These are phyloP conservation scores for Effrenium voratum DNA, from an alignment of 73 alveolate genomes.

Conservation along the genomic window DNA sequence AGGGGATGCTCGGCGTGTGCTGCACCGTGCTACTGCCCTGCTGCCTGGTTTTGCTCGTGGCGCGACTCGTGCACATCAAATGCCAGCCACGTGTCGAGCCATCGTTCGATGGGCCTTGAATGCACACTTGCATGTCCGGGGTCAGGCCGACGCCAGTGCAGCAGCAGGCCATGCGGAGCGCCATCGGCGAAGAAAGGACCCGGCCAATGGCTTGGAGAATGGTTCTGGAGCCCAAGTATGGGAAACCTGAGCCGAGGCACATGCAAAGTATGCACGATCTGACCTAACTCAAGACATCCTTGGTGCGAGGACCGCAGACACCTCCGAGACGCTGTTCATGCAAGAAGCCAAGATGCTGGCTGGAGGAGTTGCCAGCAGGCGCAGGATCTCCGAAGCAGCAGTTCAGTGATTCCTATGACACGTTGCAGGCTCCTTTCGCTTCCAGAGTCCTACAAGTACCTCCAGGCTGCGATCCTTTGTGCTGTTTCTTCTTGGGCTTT, in stretches of 20 bases:
- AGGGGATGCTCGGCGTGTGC: constrained; percentile 72
- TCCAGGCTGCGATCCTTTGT: constrained; percentile 63
- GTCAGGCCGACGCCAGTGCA: constrained; percentile 80
- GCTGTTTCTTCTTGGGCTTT: no score
- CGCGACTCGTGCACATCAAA: no score
- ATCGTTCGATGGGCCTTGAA: no score
- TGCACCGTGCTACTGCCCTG: constrained; percentile 28
- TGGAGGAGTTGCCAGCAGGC: constrained; percentile 47
- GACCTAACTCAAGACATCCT: not conserved
- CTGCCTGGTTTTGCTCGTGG: not conserved
- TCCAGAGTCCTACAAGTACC: constrained; percentile 64
- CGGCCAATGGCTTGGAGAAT: not conserved
- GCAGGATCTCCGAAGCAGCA: no score
- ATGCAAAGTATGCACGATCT: not conserved
- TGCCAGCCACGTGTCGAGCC: no score
- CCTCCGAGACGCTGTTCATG: constrained; percentile 37
- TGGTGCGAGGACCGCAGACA: not conserved
- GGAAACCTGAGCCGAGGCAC: no score
- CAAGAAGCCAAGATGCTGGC: constrained; percentile 75
- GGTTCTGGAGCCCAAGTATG: not conserved
- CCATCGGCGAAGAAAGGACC: constrained; percentile 33
- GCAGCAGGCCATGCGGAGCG: constrained; percentile 58
- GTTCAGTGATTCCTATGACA: no score
- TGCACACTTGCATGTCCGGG: not conserved
- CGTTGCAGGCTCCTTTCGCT: constrained; percentile 39